Evolutionary conservation across 1,284 basidiomycete species (phyloP), one percentile per base, ranked within the genome.

Genomic region (Pascua sp.): DNA sequence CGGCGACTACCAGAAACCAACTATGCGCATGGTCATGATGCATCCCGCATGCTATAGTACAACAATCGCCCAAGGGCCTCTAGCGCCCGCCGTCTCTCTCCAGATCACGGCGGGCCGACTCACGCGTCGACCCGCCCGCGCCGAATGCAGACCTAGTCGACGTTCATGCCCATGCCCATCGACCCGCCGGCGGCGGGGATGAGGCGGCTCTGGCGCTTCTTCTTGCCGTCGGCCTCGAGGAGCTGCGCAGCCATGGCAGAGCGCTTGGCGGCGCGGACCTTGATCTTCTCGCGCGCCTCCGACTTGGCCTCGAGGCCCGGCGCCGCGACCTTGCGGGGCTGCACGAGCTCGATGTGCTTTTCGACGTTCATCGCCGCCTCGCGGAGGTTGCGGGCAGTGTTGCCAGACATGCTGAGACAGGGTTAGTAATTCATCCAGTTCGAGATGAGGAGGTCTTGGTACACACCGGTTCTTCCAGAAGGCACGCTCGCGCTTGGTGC

Each of bases 381-480:
- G 44, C 67, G 65, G 43, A 69, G 60, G 55, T 69, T 67, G 60
- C 67, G 70, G 55, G 71, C 64, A 36, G 71, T 69, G 69, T 78
- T 89, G 61, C 83, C 82, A 11, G 86, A 84, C 91, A 94, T 94
- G 70, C 91, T 92, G 67, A 15, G 48, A 15, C 46, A 15, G 40
- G n/a, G 42, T 36, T 18, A 51, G 49, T 40, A 39, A 41, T 15
- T 11, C 8, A 41, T 41, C 40, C 40, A 32, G 24, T 32, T 41
- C 40, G 40, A 41, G 11, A 37, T 47, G 38, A 37, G 1, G 17
- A 47, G 32, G 46, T 18, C 44, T 15, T 4, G 38, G 3, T 15
- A 78, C 82, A 59, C 57, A 87, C 90, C 91, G 84, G 82, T 89
- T 90, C 79, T 91, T 96, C 87, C 88, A 98, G 84, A 99, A 98